These are phyloP conservation scores for Ramalina peruviana DNA, from an alignment of 495 filamentous ascomycete species.

Conservation along the genomic window DNA sequence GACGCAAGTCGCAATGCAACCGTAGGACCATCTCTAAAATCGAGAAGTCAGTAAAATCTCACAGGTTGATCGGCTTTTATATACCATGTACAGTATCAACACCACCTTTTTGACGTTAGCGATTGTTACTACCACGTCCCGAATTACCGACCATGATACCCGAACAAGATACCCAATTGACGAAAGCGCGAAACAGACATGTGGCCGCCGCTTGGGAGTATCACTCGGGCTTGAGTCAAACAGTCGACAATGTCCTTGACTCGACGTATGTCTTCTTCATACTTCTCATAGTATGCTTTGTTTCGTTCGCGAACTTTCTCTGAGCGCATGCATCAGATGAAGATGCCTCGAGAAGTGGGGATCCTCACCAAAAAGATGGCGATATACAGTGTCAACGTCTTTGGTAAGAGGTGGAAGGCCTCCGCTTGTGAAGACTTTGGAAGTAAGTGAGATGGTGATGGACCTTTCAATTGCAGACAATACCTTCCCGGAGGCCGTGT, in stretches of 20 bases:
- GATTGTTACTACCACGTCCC: not conserved
- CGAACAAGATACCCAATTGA: constrained; percentile 62
- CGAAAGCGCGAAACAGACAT: constrained; percentile 59
- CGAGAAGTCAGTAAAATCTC: constrained; percentile 59
- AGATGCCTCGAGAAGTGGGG: not conserved
- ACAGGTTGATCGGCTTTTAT: constrained; percentile 40
- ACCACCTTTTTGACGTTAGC: constrained; percentile 12
- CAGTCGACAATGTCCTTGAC: constrained; percentile 53
- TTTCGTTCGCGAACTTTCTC: constrained; percentile 54
- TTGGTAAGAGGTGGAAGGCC: constrained; percentile 65
- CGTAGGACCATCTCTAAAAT: constrained; percentile 55
- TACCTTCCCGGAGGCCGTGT: constrained; percentile 55
- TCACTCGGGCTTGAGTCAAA: constrained; percentile 42
- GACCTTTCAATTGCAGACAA: not conserved
- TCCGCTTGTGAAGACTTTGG: constrained; percentile 57
- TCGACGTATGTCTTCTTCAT: constrained; percentile 61
- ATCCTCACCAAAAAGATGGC: constrained; percentile 42
- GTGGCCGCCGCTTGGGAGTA: constrained; percentile 50
- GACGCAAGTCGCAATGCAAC: constrained; percentile 51
- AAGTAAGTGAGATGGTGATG: not conserved
- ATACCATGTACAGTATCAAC: constrained; percentile 21
- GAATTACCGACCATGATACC: constrained; percentile 47
- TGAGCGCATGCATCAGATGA: constrained; percentile 9
- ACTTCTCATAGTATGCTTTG: constrained; percentile 68
- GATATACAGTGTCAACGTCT: constrained; percentile 62